Evolutionary conservation across 345 rosid species (phyloP), one percentile per base, ranked within the genome.

Genomic region (Psidium guajava): DNA sequence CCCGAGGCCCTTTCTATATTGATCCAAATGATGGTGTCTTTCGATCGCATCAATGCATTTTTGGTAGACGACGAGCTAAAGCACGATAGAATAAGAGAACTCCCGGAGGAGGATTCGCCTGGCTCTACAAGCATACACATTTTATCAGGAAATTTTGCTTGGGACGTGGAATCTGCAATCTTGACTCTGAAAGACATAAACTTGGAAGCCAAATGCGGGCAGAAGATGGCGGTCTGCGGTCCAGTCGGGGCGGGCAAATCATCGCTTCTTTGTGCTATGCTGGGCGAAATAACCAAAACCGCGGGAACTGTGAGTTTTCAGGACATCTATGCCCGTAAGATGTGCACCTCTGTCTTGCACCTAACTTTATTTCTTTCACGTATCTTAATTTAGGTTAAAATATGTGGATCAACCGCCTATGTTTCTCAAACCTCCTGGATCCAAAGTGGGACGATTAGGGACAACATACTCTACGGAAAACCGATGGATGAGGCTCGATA

Each of bases 401-500:
- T 94, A 27, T 88, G 75, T 11, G 95, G 98, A 58, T 88, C 93
- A 44, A 86, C 92, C 42, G 98, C 96, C 53, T 96, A 94, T 90
- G 98, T 94, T 80, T 88, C 96, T 87, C 98, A 96, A 89, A 90
- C 87, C 15, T 90, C 98, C 73, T 94, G 98, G 98, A 93, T 96
- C 86, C 98, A 94, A 80, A 94, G 98, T 85, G 98, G 98, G 77
- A 93, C 93, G 13, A 85, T 96, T 83, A 91, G 94, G 3, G 96
- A 94, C 54, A 94, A 95, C 86, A 93, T 94, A 69, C 93, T 93
- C 55, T 93, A 82, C 16, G 98, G 98, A 55, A 87, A 90, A 87
- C 88, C 93, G 74, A 91, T 94, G 98, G 93, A 94, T 69, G 69
- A 87, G 55, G 90, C 58, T 82, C 87, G 90, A 88, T 95, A 95